phyloP scores from a whole-genome alignment of 2,329 filamentous ascomycete genomes.

The Kalaharituber pfeilii region DNA sequence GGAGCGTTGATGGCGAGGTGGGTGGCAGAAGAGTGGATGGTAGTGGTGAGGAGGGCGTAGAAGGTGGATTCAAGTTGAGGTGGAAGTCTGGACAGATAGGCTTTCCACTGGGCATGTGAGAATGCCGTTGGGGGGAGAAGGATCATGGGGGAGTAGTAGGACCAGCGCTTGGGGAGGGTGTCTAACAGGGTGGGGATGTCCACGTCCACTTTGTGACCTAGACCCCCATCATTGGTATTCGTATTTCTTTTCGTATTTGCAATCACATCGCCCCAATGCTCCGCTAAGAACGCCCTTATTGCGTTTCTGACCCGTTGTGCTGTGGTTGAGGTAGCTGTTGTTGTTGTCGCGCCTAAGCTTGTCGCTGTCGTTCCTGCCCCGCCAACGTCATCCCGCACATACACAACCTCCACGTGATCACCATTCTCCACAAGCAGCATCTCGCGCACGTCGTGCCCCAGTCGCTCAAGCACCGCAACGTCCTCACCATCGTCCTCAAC shows the following conservation, averaged over 20 bases:
- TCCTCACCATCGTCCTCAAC: background rate
- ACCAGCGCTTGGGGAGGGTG: slow-evolving; percentile 27
- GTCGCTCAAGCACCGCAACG: background rate
- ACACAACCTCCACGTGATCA: background rate
- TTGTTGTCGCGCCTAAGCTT: background rate
- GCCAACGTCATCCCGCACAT: background rate
- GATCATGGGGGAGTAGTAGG: slow-evolving; percentile 40
- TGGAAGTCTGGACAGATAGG: slow-evolving; percentile 21
- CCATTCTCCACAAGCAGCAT: too few species aligned
- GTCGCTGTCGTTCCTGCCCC: background rate
- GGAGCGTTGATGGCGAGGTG: slow-evolving; percentile 2
- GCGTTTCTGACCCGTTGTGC: background rate
- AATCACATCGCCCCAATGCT: background rate
- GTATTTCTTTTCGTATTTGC: too few species aligned
- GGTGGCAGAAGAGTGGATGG: background rate
- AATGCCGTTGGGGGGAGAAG: slow-evolving; percentile 37
- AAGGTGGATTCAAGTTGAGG: background rate
- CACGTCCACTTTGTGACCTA: background rate
- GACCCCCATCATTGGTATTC: background rate
- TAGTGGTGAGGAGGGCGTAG: background rate
- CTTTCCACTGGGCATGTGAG: slow-evolving; percentile 24
- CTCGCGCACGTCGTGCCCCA: too few species aligned
- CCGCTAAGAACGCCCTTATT: background rate
- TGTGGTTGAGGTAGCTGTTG: background rate
- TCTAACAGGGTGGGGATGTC: background rate